Percentiles rank a stretch among this genome's conserved stretches.
Conservation (phyloP, 106 monocot genomes). For the Acorus gramineus region DNA sequence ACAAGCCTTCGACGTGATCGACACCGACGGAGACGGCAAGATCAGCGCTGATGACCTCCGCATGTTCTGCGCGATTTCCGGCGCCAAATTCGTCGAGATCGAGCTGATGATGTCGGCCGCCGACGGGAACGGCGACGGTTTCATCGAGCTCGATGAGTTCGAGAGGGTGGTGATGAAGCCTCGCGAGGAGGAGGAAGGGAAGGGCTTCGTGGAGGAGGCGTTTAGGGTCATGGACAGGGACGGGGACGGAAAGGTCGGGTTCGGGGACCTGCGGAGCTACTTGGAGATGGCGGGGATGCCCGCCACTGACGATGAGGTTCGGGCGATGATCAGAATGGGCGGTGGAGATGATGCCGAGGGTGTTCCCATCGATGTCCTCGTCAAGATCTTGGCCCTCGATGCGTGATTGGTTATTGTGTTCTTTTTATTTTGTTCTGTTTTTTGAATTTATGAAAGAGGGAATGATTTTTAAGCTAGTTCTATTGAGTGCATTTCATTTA, state of each 20-base stretch:
- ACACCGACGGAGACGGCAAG: constrained; percentile 79
- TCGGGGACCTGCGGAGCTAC: constrained; percentile 59
- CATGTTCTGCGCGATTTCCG: constrained; percentile 28
- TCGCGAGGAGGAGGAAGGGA: background rate
- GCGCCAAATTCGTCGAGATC: constrained; percentile 38
- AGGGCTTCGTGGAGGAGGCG: constrained; percentile 38
- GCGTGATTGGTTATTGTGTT: background rate
- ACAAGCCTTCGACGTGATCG: constrained; percentile 76
- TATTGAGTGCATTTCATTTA: too few species aligned
- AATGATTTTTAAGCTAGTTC: too few species aligned
- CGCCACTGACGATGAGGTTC: constrained; percentile 48
- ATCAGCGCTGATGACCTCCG: constrained; percentile 79
- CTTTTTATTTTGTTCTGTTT: too few species aligned
- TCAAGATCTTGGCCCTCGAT: constrained; percentile 46
- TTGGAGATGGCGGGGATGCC: constrained; percentile 39
- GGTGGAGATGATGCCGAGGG: constrained; percentile 33
- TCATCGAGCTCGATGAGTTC: constrained; percentile 81
- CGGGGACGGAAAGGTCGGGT: constrained; percentile 83
- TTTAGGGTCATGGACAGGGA: constrained; percentile 80
- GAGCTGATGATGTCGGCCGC: constrained; percentile 72
- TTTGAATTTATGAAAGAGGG: too few species aligned
- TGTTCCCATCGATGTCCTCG: constrained; percentile 34
- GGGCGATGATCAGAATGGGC: constrained; percentile 53
- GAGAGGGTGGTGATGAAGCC: constrained; percentile 32
- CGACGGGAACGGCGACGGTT: constrained; percentile 59